These are phyloP conservation scores for Berkeleyomyces basicola DNA, from an alignment of 2,329 filamentous ascomycete genomes.

Conservation along the genomic window DNA sequence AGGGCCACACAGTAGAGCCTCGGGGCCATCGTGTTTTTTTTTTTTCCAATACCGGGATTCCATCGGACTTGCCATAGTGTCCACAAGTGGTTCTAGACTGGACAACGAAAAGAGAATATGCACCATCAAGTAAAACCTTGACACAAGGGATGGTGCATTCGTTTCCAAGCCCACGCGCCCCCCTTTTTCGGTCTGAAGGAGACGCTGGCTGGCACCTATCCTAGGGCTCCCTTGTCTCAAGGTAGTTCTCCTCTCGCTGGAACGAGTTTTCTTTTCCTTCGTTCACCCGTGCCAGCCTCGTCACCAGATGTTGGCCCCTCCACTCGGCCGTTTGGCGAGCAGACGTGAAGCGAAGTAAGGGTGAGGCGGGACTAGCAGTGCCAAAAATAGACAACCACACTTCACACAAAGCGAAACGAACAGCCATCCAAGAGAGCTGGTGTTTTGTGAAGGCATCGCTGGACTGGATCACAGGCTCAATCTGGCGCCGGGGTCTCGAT, in stretches of 20 bases:
- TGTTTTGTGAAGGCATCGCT: too few relatives aligned
- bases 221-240: too few relatives aligned
- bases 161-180: too few relatives aligned
- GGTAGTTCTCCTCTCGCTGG: too few relatives aligned
- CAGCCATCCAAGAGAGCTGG: neutral
- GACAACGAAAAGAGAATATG: neutral
- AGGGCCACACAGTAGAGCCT: neutral
- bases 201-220: too few relatives aligned
- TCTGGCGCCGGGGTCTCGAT: neutral
- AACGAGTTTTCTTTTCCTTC: neutral
- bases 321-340: neutral
- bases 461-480: neutral
- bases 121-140: neutral
- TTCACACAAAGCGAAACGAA: neutral
- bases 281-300: neutral
- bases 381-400: neutral
- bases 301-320: neutral
- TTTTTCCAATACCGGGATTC: too few relatives aligned
- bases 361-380: neutral
- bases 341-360: too few relatives aligned
- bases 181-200: neutral
- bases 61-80: too few relatives aligned
- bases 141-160: neutral
- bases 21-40: too few relatives aligned
- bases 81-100: neutral